Conservation (phyloP, 495 filamentous ascomycete genomes). For the Rostrohypoxylon terebratum region DNA sequence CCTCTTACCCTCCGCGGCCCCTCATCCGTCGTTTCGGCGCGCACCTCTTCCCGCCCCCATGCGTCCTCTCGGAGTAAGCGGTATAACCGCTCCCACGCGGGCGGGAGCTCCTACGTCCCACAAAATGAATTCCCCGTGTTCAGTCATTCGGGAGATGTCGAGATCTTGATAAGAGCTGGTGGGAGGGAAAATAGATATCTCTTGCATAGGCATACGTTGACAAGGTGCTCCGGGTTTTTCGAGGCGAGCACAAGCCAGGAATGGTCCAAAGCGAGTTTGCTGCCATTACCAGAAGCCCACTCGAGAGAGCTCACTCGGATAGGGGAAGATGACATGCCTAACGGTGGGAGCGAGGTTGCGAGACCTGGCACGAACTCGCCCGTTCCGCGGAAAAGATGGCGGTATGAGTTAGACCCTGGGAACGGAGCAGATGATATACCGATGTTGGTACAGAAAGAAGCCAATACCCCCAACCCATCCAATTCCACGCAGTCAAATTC, state of each 20-base stretch:
- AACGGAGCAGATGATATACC: slow-evolving; percentile 80
- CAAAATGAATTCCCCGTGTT: slow-evolving; percentile 95
- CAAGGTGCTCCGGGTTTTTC: slow-evolving; percentile 92
- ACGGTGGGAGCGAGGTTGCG: slow-evolving; percentile 37
- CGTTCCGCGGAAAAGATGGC: slow-evolving; percentile 73
- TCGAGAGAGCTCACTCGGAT: slow-evolving; percentile 64
- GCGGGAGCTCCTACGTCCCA: slow-evolving; percentile 74
- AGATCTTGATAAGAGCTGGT: slow-evolving; percentile 78
- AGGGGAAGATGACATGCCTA: slow-evolving; percentile 63
- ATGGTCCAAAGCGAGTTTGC: slow-evolving; percentile 72
- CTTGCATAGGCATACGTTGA: slow-evolving; percentile 83
- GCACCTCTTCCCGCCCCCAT: slow-evolving; percentile 57
- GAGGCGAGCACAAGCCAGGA: slow-evolving; percentile 88
- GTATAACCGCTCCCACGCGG: slow-evolving; percentile 83
- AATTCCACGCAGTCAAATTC: slow-evolving; percentile 48
- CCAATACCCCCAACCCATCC: slow-evolving; percentile 29
- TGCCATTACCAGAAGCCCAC: slow-evolving; percentile 48
- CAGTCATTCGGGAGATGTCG: slow-evolving; percentile 88
- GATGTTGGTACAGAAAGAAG: slow-evolving; percentile 84
- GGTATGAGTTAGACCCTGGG: slow-evolving; percentile 86
- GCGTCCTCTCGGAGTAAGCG: slow-evolving; percentile 68
- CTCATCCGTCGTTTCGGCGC: slow-evolving; percentile 66
- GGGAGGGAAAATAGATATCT: slow-evolving; percentile 84
- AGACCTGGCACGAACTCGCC: slow-evolving; percentile 42
- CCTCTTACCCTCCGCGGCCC: slow-evolving; percentile 67